Percentiles rank a stretch among this genome's conserved stretches.
These are phyloP conservation scores for Leccinum obscurum DNA, from an alignment of 768 basidiomycete species.

Conservation along the genomic window DNA sequence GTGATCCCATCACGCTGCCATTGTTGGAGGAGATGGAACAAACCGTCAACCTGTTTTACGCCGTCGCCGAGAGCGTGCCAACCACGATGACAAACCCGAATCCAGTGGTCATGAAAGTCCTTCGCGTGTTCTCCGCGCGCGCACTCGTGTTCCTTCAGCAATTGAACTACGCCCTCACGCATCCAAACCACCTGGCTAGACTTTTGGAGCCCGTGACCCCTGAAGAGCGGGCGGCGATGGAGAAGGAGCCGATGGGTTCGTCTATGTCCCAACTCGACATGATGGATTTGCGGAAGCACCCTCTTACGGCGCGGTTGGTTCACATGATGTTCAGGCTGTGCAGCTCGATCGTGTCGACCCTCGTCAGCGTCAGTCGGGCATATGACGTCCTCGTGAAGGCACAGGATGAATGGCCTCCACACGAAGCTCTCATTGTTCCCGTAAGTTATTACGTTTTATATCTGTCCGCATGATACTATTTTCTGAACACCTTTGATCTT, in stretches of 20 bases:
- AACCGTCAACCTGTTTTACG: constrained; percentile 73
- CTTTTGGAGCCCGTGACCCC: constrained; percentile 76
- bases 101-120: constrained; percentile 59
- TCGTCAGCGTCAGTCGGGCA: constrained; percentile 69
- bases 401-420: constrained; percentile 69
- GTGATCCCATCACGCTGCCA: constrained; percentile 72
- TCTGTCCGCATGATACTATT: background rate
- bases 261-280: constrained; percentile 43
- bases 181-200: constrained; percentile 85
- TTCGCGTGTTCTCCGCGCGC: constrained; percentile 66
- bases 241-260: constrained; percentile 51
- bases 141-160: constrained; percentile 80
- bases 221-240: constrained; percentile 70
- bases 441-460: constrained; percentile 43
- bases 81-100: constrained; percentile 20
- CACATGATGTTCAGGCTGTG: constrained; percentile 72
- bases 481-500: background rate
- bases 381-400: constrained; percentile 65
- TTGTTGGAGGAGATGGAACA: constrained; percentile 83
- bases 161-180: constrained; percentile 86
- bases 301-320: constrained; percentile 69
- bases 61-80: constrained; percentile 55
- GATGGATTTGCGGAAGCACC: constrained; percentile 65
- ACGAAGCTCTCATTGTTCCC: constrained; percentile 69
- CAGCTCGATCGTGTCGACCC: constrained; percentile 65